These are phyloP conservation scores for Plasmodium coatneyi DNA, from an alignment of 169 alveolate species.

Conservation along the genomic window DNA sequence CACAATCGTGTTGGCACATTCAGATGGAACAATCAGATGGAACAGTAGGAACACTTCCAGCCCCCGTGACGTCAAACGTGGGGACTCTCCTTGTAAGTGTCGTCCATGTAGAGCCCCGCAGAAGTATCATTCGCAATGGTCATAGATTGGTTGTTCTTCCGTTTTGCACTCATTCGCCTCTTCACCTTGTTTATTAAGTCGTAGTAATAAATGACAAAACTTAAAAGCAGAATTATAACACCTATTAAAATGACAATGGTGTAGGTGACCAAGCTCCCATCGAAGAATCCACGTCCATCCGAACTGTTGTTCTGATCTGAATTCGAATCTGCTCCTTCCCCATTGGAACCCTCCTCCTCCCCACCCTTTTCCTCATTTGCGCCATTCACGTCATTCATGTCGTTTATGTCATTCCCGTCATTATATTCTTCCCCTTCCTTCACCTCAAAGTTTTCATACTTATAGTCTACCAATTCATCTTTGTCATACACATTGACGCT, in stretches of 20 bases:
- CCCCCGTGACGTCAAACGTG: constrained; percentile 11
- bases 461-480: background rate
- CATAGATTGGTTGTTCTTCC: constrained; percentile 43
- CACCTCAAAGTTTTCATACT: constrained; percentile 44
- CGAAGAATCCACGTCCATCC: background rate
- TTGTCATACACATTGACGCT: constrained; percentile 39
- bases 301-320: background rate
- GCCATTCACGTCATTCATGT: background rate
- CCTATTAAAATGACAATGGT: constrained; percentile 18
- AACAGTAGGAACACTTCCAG: background rate
- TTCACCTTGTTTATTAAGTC: constrained; percentile 36
- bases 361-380: background rate
- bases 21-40: background rate
- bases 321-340: background rate
- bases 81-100: background rate
- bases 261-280: constrained; percentile 14
- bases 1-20: background rate
- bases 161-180: background rate
- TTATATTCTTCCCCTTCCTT: constrained; percentile 8
- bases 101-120: constrained; percentile 12
- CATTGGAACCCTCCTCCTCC: background rate
- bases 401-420: background rate
- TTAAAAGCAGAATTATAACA: background rate
- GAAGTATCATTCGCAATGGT: constrained; percentile 21
- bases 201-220: constrained; percentile 41